phyloP scores from a whole-genome alignment of 2,329 filamentous ascomycete species.

The Diplodia mutila region DNA sequence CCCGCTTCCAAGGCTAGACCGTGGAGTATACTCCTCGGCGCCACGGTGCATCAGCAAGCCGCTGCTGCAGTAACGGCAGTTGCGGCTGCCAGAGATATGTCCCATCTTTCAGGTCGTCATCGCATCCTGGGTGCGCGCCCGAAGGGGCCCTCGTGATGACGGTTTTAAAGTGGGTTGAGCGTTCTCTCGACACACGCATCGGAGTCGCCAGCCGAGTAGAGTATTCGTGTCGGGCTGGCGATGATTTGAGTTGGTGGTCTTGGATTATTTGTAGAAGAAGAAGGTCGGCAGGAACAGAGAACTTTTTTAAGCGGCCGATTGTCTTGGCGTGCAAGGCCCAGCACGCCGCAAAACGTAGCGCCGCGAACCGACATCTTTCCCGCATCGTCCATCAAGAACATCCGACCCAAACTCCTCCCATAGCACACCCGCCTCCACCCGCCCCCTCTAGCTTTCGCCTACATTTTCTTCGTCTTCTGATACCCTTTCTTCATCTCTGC shows the following conservation, averaged over 20 bases:
- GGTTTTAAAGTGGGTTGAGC: slow-evolving; percentile 74
- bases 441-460: neutral
- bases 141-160: slow-evolving; percentile 72
- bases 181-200: slow-evolving; percentile 73
- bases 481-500: neutral
- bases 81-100: slow-evolving; percentile 47
- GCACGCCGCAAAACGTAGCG: slow-evolving; percentile 22
- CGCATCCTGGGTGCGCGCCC: slow-evolving; percentile 66
- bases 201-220: slow-evolving; percentile 70
- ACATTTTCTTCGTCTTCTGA: neutral
- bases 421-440: slow-evolving; percentile 17
- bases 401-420: slow-evolving; percentile 13
- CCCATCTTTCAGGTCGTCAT: slow-evolving; percentile 69
- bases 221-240: slow-evolving; percentile 59
- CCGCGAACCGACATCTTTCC: slow-evolving; percentile 27
- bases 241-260: slow-evolving; percentile 79
- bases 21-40: neutral
- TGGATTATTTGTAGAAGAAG: slow-evolving; percentile 50
- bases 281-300: slow-evolving; percentile 27
- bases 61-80: neutral
- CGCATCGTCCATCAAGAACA: slow-evolving; percentile 26
- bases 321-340: slow-evolving; percentile 24
- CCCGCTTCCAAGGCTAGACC: neutral
- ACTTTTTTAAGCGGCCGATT: slow-evolving; percentile 24
- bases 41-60: neutral